These are phyloP conservation scores for Mrakia blollopis DNA, from an alignment of 768 basidiomycete species.

Conservation along the genomic window DNA sequence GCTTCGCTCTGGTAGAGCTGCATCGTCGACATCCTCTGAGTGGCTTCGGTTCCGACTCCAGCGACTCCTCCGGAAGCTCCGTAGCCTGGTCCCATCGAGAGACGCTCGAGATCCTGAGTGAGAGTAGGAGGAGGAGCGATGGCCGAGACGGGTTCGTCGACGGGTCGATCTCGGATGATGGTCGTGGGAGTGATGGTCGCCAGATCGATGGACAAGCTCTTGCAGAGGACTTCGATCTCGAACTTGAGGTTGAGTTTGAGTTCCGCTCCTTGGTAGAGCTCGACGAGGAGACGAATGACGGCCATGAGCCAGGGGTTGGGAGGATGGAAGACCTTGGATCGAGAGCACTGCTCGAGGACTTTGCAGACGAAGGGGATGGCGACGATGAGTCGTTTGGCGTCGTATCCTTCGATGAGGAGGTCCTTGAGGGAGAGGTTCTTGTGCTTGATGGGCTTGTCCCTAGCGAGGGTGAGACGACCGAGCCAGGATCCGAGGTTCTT, in stretches of 20 bases:
- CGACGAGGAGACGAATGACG: constrained; percentile 80
- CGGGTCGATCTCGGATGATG: constrained; percentile 70
- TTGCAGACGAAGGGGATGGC: constrained; percentile 99
- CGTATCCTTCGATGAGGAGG: constrained; percentile 90
- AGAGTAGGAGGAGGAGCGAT: constrained; percentile 67
- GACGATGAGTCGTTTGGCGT: constrained; percentile 80
- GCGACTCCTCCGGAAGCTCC: constrained; percentile 44
- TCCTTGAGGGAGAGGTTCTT: constrained; percentile 96
- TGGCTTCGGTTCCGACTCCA: constrained; percentile 51
- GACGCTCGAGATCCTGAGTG: constrained; percentile 69
- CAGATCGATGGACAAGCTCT: constrained; percentile 78
- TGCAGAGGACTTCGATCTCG: constrained; percentile 96
- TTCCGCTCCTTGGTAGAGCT: constrained; percentile 96
- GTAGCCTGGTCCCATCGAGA: constrained; percentile 63
- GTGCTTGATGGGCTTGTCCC: constrained; percentile 86
- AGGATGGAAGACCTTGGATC: constrained; percentile 86
- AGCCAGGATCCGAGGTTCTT: constrained; percentile 97
- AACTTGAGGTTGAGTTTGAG: constrained; percentile 95
- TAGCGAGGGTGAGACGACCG: constrained; percentile 84
- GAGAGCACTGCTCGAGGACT: constrained; percentile 80
- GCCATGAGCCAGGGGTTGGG: constrained; percentile 99
- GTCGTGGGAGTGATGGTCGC: constrained; percentile 77
- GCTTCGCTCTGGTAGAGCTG: constrained; percentile 67
- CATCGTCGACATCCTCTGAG: constrained; percentile 43
- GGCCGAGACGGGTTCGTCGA: constrained; percentile 44